phyloP scores from a whole-genome alignment of 805 yeast genomes.

The Candida orba region DNA sequence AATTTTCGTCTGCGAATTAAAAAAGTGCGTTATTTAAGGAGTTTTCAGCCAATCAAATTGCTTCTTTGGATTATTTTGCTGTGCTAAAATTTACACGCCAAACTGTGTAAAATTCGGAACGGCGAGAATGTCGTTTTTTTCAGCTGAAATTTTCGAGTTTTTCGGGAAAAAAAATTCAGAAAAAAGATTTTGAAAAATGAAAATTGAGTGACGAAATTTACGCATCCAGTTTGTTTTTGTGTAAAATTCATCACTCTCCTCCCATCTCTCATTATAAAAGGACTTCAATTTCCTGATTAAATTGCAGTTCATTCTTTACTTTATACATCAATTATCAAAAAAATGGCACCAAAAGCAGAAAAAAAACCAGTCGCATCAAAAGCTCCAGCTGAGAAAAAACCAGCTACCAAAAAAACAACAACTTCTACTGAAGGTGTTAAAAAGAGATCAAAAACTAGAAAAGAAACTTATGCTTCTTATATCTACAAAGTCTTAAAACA shows the following conservation, averaged over 20 bases:
- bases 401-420: constrained; percentile 80
- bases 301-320: background rate
- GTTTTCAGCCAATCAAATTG: constrained; percentile 9
- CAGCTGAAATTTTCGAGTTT: background rate
- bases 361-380: constrained; percentile 73
- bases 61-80: background rate
- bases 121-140: constrained; percentile 4
- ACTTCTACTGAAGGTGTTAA: constrained; percentile 72
- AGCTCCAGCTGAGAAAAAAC: constrained; percentile 97
- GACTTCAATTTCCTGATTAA: background rate
- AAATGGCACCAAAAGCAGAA: constrained; percentile 66
- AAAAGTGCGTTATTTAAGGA: constrained; percentile 9
- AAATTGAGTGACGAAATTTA: constrained; percentile 1
- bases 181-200: background rate
- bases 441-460: constrained; percentile 94
- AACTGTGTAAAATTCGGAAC: constrained; percentile 7
- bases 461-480: constrained; percentile 97
- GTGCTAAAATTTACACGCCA: constrained; percentile 10
- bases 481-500: constrained; percentile 98
- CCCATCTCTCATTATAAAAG: constrained; percentile 2
- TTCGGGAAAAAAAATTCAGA: no score
- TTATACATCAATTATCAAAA: background rate
- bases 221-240: background rate
- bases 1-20: background rate
- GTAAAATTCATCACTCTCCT: constrained; percentile 4